Evolutionary conservation across 495 filamentous ascomycete species (phyloP).

Genomic region (Oidiodendron maius): DNA sequence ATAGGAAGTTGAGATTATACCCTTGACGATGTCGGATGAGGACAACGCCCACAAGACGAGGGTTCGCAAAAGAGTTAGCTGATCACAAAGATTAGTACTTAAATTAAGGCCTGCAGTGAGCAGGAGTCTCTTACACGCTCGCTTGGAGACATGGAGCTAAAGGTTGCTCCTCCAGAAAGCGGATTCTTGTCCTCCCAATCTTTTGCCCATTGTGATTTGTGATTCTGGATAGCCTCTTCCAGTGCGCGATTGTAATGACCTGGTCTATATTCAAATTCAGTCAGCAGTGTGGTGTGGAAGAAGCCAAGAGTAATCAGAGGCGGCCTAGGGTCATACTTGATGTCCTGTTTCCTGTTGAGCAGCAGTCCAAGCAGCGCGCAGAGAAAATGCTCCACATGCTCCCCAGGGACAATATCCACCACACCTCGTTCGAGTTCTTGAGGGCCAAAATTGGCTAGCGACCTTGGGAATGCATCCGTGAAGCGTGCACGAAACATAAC

Average conservation of each 20-base stretch:
- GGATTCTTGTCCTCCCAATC: slow-evolving; percentile 85
- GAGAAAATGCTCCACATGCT: slow-evolving; percentile 79
- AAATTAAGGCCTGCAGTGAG: neutral
- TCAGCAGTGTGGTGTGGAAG: neutral
- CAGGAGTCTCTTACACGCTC: slow-evolving; percentile 62
- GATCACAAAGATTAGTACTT: slow-evolving; percentile 34
- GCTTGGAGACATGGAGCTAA: slow-evolving; percentile 69
- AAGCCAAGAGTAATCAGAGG: slow-evolving; percentile 9
- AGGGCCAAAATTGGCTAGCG: slow-evolving; percentile 79
- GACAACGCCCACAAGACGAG: slow-evolving; percentile 86
- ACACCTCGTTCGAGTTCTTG: slow-evolving; percentile 92
- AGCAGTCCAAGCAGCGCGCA: slow-evolving; percentile 84
- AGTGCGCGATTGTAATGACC: slow-evolving; percentile 88
- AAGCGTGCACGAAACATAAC: slow-evolving; percentile 97
- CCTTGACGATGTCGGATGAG: slow-evolving; percentile 76
- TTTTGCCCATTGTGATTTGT: slow-evolving; percentile 84
- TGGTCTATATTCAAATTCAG: slow-evolving; percentile 38
- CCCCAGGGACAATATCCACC: slow-evolving; percentile 67
- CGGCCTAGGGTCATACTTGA: slow-evolving; percentile 59
- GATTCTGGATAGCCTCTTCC: slow-evolving; percentile 84
- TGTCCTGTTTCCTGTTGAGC: slow-evolving; percentile 94
- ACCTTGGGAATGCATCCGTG: slow-evolving; percentile 79
- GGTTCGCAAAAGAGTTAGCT: slow-evolving; percentile 69
- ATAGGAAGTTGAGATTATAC: slow-evolving; percentile 80
- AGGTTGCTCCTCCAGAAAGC: slow-evolving; percentile 68